Evolutionary conservation across 1,139 yeast species (phyloP).

Genomic region (Pichia sp.): DNA sequence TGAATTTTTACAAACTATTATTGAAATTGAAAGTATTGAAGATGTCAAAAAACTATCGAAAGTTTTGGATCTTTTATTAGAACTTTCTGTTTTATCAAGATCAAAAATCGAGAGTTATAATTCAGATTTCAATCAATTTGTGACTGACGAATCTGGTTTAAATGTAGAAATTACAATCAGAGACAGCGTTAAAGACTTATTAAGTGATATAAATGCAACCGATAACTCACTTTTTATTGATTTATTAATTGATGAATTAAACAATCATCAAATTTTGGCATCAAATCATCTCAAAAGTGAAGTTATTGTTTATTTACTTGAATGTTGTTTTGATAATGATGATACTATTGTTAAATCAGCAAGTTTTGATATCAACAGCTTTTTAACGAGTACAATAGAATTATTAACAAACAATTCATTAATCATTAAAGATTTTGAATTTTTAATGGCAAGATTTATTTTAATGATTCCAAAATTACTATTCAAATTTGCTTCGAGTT

Average conservation of each 20-base stretch:
- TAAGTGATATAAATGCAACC: slow-evolving; percentile 38
- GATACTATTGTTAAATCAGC: slow-evolving; percentile 30
- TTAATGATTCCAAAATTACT: slow-evolving; percentile 51
- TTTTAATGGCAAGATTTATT: slow-evolving; percentile 42
- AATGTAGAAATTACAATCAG: slow-evolving; percentile 44
- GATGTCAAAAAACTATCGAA: slow-evolving; percentile 17
- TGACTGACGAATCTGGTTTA: slow-evolving; percentile 68
- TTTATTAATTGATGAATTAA: slow-evolving; percentile 22
- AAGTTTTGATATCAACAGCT: slow-evolving; percentile 19
- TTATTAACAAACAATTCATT: slow-evolving; percentile 6
- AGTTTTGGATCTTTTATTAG: slow-evolving; percentile 23
- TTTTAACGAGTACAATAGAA: slow-evolving; percentile 10
- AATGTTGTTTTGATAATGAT: slow-evolving; percentile 42
- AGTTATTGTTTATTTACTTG: slow-evolving; percentile 37
- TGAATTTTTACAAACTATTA: slow-evolving; percentile 20
- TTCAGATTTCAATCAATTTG: slow-evolving; percentile 60
- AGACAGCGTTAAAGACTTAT: slow-evolving; percentile 47
- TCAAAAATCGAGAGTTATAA: slow-evolving; percentile 33
- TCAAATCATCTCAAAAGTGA: slow-evolving; percentile 29
- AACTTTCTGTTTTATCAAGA: slow-evolving; percentile 19
- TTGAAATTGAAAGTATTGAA: slow-evolving; percentile 17
- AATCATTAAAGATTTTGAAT: slow-evolving; percentile 20
- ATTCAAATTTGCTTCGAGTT: slow-evolving; percentile 42
- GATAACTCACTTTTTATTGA: slow-evolving; percentile 35
- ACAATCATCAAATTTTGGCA: neutral